Conservation (phyloP, 2,329 filamentous ascomycete genomes). For the Plectosphaerella plurivora region DNA sequence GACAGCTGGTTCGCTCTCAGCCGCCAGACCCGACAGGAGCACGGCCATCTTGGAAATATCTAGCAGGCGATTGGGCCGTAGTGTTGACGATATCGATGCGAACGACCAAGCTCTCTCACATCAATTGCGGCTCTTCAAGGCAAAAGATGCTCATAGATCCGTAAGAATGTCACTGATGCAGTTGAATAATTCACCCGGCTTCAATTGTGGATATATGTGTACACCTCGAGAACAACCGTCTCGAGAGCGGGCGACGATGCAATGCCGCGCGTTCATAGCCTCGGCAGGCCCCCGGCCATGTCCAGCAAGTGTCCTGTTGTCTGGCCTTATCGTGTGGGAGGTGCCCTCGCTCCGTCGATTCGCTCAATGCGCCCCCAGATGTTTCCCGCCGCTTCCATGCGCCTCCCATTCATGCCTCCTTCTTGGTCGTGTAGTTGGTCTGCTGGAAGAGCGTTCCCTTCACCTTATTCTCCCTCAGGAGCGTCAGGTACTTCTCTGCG, state of each 20-base stretch:
- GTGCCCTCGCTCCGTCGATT: background rate
- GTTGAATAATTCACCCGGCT: too few species aligned
- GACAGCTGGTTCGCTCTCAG: slow-evolving; percentile 5
- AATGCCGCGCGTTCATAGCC: background rate
- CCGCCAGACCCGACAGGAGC: background rate
- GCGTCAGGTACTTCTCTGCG: slow-evolving; percentile 72
- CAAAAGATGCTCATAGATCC: too few species aligned
- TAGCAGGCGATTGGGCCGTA: too few species aligned
- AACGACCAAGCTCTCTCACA: too few species aligned
- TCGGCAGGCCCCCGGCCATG: background rate
- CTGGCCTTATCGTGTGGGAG: background rate
- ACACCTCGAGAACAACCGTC: background rate
- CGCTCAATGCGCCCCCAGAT: background rate
- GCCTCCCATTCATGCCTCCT: slow-evolving; percentile 15
- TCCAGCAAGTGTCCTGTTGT: background rate
- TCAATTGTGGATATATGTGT: background rate
- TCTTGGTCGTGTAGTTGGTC: slow-evolving; percentile 64
- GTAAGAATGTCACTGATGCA: too few species aligned
- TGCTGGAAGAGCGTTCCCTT: slow-evolving; percentile 77
- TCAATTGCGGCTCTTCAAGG: too few species aligned
- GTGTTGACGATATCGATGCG: too few species aligned
- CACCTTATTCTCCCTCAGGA: slow-evolving; percentile 72
- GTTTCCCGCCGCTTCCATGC: background rate
- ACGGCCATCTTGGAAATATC: background rate
- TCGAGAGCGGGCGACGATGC: background rate